A percentile compares a stretch with the other conserved stretches of the same genome.
Evolutionary conservation across 1,284 basidiomycete species (phyloP).

Genomic region (Tilletiaria anomala): DNA sequence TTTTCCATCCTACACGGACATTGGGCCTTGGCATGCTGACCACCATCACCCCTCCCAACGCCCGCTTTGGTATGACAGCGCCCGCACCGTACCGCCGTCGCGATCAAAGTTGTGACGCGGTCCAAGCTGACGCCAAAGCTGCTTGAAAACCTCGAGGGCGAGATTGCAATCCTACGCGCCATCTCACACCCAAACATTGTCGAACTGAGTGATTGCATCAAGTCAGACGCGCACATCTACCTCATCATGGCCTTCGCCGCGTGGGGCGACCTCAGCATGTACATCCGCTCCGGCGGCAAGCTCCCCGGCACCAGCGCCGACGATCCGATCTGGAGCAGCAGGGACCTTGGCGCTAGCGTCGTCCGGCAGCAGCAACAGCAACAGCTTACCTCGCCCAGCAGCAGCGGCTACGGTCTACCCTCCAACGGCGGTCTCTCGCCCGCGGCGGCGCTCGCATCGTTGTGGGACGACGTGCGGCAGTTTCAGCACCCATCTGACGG

Average conservation of each 20-base stretch:
- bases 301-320: constrained; percentile 13
- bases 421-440: constrained; percentile 2
- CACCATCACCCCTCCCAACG: neutral
- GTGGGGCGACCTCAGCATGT: constrained; percentile 84
- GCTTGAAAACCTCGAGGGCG: constrained; percentile 88
- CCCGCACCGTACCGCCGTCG: constrained; percentile 48
- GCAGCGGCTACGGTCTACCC: no score
- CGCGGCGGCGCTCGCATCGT: no score
- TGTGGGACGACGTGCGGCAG: no score
- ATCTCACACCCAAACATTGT: constrained; percentile 88
- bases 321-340: constrained; percentile 10
- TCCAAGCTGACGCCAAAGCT: constrained; percentile 80
- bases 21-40: neutral
- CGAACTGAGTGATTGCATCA: constrained; percentile 78
- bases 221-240: constrained; percentile 83
- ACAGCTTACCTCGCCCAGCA: neutral
- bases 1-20: neutral
- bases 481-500: constrained; percentile 82
- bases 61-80: constrained; percentile 1
- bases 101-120: constrained; percentile 86
- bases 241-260: constrained; percentile 96
- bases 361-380: no score
- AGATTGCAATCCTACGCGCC: constrained; percentile 91
- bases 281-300: constrained; percentile 51
- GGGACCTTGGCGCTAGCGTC: constrained; percentile 3